phyloP scores from a whole-genome alignment of 768 basidiomycete genomes.

The Lactarius pseudohatsudake region DNA sequence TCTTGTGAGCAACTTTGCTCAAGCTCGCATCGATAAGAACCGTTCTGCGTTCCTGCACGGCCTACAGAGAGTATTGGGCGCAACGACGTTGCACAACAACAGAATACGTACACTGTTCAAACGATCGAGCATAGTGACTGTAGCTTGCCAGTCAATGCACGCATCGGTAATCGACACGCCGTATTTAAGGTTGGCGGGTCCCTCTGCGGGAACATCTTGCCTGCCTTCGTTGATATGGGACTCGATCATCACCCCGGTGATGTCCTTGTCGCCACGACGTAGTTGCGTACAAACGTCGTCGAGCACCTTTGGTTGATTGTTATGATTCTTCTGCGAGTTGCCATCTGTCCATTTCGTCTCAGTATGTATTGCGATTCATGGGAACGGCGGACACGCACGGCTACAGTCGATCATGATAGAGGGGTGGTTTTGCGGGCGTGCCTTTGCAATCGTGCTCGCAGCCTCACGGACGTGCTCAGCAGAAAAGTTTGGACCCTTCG shows the following conservation, averaged over 20 bases:
- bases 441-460: constrained; percentile 62
- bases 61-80: constrained; percentile 8
- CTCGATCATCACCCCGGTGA: constrained; percentile 98
- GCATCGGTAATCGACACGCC: constrained; percentile 92
- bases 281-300: constrained; percentile 75
- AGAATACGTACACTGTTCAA: constrained; percentile 51
- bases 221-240: constrained; percentile 88
- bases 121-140: constrained; percentile 69
- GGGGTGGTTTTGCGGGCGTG: constrained; percentile 48
- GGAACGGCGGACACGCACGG: constrained; percentile 17
- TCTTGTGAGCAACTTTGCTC: neutral
- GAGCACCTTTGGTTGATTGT: constrained; percentile 84
- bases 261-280: constrained; percentile 58
- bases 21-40: constrained; percentile 12
- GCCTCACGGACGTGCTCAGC: constrained; percentile 70
- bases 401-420: constrained; percentile 88
- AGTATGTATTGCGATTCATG: neutral
- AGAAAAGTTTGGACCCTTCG: constrained; percentile 86
- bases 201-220: constrained; percentile 79
- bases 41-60: constrained; percentile 20
- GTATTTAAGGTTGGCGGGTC: constrained; percentile 66
- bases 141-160: constrained; percentile 84
- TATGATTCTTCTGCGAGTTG: constrained; percentile 94
- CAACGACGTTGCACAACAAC: neutral
- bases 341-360: constrained; percentile 56